These are phyloP conservation scores for Tetrahymena elliotti DNA, from an alignment of 73 alveolate species.

Conservation along the genomic window DNA sequence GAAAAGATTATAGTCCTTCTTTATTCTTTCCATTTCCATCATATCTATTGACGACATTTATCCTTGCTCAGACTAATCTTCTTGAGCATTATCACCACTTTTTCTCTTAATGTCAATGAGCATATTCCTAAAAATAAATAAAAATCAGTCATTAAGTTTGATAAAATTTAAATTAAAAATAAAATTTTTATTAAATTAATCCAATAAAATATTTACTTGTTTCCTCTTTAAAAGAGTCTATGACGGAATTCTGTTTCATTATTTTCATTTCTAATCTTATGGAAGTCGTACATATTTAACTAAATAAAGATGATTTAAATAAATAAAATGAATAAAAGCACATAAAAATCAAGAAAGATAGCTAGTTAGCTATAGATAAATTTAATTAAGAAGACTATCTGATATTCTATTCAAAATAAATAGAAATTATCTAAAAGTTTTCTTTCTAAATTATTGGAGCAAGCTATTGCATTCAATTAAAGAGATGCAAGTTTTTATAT, in stretches of 20 bases:
- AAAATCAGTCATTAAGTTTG: no score
- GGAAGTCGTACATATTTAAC: slow-evolving; percentile 41
- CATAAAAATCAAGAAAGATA: not conserved
- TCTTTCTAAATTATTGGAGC: not conserved
- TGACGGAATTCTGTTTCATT: slow-evolving; percentile 43
- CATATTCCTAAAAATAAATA: not conserved
- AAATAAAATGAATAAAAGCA: not conserved
- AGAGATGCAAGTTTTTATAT: not conserved
- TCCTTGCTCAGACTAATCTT: not conserved
- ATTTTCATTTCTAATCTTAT: slow-evolving; percentile 33
- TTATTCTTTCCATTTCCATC: not conserved
- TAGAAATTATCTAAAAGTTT: not conserved
- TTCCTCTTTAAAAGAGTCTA: slow-evolving; percentile 31
- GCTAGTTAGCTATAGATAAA: not conserved
- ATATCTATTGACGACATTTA: not conserved
- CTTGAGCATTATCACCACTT: not conserved
- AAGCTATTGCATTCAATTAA: not conserved
- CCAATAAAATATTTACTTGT: not conserved
- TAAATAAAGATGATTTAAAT: not conserved
- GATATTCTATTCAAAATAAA: not conserved
- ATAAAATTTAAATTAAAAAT: no score
- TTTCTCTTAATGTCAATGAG: not conserved
- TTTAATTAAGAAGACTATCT: not conserved
- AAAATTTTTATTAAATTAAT: no score
- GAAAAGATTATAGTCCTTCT: not conserved